These are phyloP conservation scores for Gaeumannomyces sp. DNA, from an alignment of 2,329 filamentous ascomycete species.

Conservation along the genomic window DNA sequence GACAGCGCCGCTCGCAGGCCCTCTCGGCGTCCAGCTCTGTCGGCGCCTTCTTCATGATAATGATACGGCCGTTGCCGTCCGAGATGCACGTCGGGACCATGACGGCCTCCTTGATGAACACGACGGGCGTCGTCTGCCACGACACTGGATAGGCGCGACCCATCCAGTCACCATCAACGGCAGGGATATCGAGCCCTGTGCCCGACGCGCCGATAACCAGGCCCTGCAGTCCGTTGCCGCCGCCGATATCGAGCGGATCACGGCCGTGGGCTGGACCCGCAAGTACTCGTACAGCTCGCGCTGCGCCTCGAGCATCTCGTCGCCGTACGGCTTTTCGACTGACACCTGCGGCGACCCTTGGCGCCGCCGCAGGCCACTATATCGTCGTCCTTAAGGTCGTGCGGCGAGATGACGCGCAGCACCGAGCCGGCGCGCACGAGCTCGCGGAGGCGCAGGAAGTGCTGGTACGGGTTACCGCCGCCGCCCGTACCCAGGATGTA, in stretches of 20 bases:
- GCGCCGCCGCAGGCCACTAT: constrained; percentile 50
- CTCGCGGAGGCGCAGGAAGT: constrained; percentile 43
- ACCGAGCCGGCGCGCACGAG: constrained; percentile 43
- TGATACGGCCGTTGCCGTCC: constrained; percentile 46
- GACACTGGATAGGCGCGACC: constrained; percentile 48
- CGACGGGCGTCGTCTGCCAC: constrained; percentile 38
- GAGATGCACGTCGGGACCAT: constrained; percentile 41
- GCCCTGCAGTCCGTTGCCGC: constrained; percentile 55
- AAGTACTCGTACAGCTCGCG: constrained; percentile 47
- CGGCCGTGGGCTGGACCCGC: constrained; percentile 32
- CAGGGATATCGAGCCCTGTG: constrained; percentile 43
- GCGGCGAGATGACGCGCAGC: constrained; percentile 44
- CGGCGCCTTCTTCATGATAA: constrained; percentile 40
- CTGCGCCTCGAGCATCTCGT: constrained; percentile 49
- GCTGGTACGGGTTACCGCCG: constrained; percentile 48
- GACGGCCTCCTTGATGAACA: constrained; percentile 39
- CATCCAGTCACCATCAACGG: constrained; percentile 52
- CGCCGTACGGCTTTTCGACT: constrained; percentile 52
- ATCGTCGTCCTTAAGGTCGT: constrained; percentile 43
- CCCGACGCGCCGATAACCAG: constrained; percentile 47
- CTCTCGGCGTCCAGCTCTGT: constrained; percentile 43
- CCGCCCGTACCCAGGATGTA: constrained; percentile 57
- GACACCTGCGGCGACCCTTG: constrained; percentile 54
- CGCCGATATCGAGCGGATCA: constrained; percentile 62
- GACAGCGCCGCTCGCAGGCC: constrained; percentile 46